Base-by-base conservation (phyloP, 2,329 filamentous ascomycete species). In the Achaetomium macrosporum region DNA sequence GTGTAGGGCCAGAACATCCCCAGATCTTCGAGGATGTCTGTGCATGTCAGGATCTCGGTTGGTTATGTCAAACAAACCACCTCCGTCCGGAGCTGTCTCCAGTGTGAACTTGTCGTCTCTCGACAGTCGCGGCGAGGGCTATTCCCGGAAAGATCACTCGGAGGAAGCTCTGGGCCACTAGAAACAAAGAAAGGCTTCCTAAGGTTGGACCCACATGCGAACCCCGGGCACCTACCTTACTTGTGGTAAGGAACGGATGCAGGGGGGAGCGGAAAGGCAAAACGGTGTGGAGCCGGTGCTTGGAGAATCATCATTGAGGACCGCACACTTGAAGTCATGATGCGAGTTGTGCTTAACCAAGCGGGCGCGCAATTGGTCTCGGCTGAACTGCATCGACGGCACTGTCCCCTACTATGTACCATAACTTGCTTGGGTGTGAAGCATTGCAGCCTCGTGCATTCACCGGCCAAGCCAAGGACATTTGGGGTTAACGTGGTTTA, bases 341-440 rank as follows among this genome's bases (percentile, higher is more conserved):
- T 8, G 30, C 30, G 7, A 33, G 30, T 8, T 33, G 33, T 15
- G 33, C 10, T 25, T 7, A 25, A 7, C 25, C 4, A 25, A 25
- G 7, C 4, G 25, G 25, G 7, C 25, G 25, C 25, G 25, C 25
- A 7, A 25, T 4, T 4, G 7, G 25, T 25, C 25, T 25, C 7
- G 25, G 7, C 25, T 25, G 25, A 25, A 25, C 25, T 43, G 45
- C 36, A 42, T 46, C 48, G 39, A 11, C 39, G 19, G 29, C 37
- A 42, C 40, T 43, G n/a, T n/a, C n/a, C n/a, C 16, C 50, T 51
- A 36, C 36, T 8, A 37, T 16, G 13, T 30, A 13, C 19, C 20
- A 29, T n/a, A 30, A n/a, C 20, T 41, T 39, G 48, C 55, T 56
- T 51, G 58, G 59, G 55, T 60, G 56, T 56, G 52, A 55, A 54